These are phyloP conservation scores for Solanum virginianum DNA, from an alignment of 257 asterid genomes.

Conservation along the genomic window DNA sequence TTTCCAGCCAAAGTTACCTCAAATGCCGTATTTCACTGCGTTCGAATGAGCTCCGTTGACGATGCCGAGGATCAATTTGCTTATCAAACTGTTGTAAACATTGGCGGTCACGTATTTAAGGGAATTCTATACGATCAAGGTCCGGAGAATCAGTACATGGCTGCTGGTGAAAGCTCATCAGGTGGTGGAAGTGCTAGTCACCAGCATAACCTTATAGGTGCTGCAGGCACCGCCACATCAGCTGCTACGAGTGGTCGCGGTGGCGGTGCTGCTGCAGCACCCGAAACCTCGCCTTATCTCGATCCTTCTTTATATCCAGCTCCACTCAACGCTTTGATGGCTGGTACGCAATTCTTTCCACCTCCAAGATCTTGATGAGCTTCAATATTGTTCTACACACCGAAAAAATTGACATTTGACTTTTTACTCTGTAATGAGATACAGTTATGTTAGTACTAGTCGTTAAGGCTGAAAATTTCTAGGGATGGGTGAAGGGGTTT, in stretches of 20 bases:
- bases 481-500: not conserved
- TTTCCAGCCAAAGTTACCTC: slow-evolving; percentile 78
- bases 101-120: slow-evolving; percentile 80
- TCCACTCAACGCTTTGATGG: slow-evolving; percentile 57
- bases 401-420: not conserved
- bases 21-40: slow-evolving; percentile 74
- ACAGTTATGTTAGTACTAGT: not conserved
- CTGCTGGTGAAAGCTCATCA: slow-evolving; percentile 56
- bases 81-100: slow-evolving; percentile 85
- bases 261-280: slow-evolving; percentile 5
- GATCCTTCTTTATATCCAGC: slow-evolving; percentile 54
- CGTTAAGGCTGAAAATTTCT: not conserved
- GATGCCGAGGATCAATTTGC: slow-evolving; percentile 70
- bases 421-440: not conserved
- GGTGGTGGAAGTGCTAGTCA: slow-evolving; percentile 71
- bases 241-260: slow-evolving; percentile 15
- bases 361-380: slow-evolving; percentile 63
- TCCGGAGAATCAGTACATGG: slow-evolving; percentile 52
- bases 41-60: slow-evolving; percentile 64
- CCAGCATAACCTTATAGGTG: slow-evolving; percentile 41
- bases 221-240: slow-evolving; percentile 21
- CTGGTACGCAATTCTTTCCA: slow-evolving; percentile 99
- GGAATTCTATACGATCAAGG: slow-evolving; percentile 94
- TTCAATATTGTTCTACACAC: not conserved
- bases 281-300: slow-evolving; percentile 22